These are phyloP conservation scores for Elongisporangium anandrum DNA, from an alignment of 352 stramenopile species.

Conservation along the genomic window DNA sequence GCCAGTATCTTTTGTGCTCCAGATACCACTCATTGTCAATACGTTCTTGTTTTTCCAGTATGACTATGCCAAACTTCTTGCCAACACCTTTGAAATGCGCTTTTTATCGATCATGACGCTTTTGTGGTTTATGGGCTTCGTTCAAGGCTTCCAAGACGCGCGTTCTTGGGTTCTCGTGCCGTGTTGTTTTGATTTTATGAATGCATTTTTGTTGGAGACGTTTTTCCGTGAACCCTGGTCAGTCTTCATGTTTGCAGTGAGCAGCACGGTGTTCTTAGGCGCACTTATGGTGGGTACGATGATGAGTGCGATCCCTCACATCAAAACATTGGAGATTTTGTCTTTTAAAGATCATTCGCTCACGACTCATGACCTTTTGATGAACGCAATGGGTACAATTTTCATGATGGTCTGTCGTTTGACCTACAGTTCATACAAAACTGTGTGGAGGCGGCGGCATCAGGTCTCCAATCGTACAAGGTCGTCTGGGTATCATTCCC, in stretches of 20 bases:
- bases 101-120: background rate
- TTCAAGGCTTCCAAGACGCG: background rate
- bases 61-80: background rate
- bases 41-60: background rate
- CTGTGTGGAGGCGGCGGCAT: background rate
- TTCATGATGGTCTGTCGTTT: background rate
- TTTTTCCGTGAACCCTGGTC: background rate
- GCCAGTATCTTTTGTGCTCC: background rate
- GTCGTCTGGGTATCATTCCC: background rate
- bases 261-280: background rate
- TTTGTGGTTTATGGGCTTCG: background rate
- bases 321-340: background rate
- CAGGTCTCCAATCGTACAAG: background rate
- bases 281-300: background rate
- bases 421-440: background rate
- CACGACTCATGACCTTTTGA: background rate
- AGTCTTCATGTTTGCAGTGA: background rate
- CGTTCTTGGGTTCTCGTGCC: background rate
- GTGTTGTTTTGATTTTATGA: background rate
- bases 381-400: background rate
- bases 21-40: background rate
- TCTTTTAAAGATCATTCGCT: background rate
- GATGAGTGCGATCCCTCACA: background rate
- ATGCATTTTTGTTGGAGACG: background rate
- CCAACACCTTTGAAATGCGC: background rate